A percentile compares a stretch with the other conserved stretches of the same genome.
Evolutionary conservation across 495 filamentous ascomycete genomes (phyloP).

Genomic region (Opeltia flavorubescens): DNA sequence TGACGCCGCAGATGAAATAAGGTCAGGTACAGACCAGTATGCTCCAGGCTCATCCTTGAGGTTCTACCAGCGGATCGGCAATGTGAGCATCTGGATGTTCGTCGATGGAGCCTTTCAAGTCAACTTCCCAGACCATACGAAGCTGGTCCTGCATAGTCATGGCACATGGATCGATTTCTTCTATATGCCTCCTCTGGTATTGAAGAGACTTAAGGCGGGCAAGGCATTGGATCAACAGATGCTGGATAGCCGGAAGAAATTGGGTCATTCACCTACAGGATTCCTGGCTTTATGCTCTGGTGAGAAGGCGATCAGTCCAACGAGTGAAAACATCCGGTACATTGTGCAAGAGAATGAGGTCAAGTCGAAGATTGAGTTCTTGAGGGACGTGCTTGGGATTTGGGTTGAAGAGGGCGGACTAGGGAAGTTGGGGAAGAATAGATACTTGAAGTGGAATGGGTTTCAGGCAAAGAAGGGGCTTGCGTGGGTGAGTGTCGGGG

Average conservation of each 20-base stretch:
- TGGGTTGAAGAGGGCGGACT: slow-evolving; percentile 63
- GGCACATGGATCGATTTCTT: slow-evolving; percentile 74
- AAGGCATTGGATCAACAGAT: slow-evolving; percentile 50
- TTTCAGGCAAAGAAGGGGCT: slow-evolving; percentile 49
- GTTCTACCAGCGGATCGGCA: slow-evolving; percentile 80
- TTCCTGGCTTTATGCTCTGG: slow-evolving; percentile 23
- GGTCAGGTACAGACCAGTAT: not conserved
- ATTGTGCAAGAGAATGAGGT: slow-evolving; percentile 69
- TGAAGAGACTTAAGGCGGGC: slow-evolving; percentile 44
- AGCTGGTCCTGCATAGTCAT: slow-evolving; percentile 64
- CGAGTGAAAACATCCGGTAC: slow-evolving; percentile 40
- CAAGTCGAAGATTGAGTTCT: slow-evolving; percentile 62
- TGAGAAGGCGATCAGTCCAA: slow-evolving; percentile 16
- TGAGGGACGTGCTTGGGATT: slow-evolving; percentile 50
- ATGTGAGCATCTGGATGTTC: slow-evolving; percentile 82
- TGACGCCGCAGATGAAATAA: slow-evolving; percentile 23
- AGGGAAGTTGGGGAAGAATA: slow-evolving; percentile 39
- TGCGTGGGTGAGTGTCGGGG: slow-evolving; percentile 75
- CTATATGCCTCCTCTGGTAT: slow-evolving; percentile 59
- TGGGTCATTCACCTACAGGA: slow-evolving; percentile 40
- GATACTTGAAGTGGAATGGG: slow-evolving; percentile 51
- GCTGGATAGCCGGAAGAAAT: slow-evolving; percentile 44
- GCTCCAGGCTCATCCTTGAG: slow-evolving; percentile 53
- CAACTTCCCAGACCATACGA: slow-evolving; percentile 97
- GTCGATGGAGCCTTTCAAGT: slow-evolving; percentile 77